Percentiles rank a stretch among this genome's conserved stretches.
Evolutionary conservation across 176 grass and related monocot genomes (phyloP).

Genomic region (Microstegium vimineum): DNA sequence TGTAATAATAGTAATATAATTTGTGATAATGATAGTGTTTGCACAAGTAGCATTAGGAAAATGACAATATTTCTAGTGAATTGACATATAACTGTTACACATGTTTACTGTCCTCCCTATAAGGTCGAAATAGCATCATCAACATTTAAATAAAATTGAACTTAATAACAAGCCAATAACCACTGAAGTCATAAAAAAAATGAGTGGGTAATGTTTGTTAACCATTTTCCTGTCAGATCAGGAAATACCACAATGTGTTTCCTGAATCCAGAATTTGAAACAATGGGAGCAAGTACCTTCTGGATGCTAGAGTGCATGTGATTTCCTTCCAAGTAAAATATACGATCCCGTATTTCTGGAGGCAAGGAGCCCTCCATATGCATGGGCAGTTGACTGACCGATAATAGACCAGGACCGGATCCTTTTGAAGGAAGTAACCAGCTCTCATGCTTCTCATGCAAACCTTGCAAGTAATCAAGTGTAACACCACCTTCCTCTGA

Average conservation of each 20-base stretch:
- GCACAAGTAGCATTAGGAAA: background rate
- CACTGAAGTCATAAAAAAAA: background rate
- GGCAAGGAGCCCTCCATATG: constrained; percentile 58
- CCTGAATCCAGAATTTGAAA: background rate
- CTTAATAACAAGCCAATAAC: background rate
- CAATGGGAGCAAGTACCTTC: constrained; percentile 46
- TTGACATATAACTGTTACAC: background rate
- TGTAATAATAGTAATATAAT: background rate
- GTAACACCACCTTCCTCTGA: constrained; percentile 85
- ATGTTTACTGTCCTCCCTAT: background rate
- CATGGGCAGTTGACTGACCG: constrained; percentile 63
- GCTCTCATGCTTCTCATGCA: constrained; percentile 98
- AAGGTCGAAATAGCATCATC: background rate
- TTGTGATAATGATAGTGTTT: background rate
- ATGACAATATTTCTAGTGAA: background rate
- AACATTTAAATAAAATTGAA: background rate
- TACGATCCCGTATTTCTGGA: constrained; percentile 73
- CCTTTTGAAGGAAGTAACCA: constrained; percentile 77
- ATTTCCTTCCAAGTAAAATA: constrained; percentile 86
- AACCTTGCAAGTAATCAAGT: constrained; percentile 77
- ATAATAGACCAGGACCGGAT: constrained; percentile 49
- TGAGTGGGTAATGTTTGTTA: background rate
- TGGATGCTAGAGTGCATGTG: constrained; percentile 93
- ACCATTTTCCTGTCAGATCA: background rate
- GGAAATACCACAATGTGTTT: background rate